phyloP scores from a whole-genome alignment of 768 basidiomycete genomes.

The Imleria badia region DNA sequence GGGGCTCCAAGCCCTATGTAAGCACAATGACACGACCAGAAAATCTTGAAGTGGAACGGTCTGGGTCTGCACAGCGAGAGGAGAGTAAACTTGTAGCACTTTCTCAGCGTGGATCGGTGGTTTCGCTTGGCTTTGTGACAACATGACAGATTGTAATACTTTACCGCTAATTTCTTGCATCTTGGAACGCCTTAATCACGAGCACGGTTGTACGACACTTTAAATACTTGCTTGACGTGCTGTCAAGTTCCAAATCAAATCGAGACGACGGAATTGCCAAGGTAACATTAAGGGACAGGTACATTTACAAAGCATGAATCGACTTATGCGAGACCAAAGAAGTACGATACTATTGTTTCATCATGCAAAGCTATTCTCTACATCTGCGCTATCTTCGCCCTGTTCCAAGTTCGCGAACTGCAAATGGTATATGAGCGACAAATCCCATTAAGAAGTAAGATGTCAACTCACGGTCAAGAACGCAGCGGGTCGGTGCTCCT shows the following conservation, averaged over 20 bases:
- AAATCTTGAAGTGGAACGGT: slow-evolving; percentile 6
- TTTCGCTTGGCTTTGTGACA: slow-evolving; percentile 51
- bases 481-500: slow-evolving; percentile 90
- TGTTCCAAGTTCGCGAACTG: slow-evolving; percentile 90
- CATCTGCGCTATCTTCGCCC: slow-evolving; percentile 92
- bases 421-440: background rate
- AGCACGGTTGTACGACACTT: background rate
- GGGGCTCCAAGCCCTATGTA: slow-evolving; percentile 51
- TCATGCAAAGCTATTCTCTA: slow-evolving; percentile 92
- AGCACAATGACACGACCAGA: slow-evolving; percentile 14
- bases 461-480: slow-evolving; percentile 76
- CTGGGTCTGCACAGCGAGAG: slow-evolving; percentile 9
- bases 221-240: background rate
- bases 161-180: slow-evolving; percentile 16
- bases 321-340: background rate
- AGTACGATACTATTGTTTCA: slow-evolving; percentile 23
- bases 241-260: background rate
- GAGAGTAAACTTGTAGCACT: slow-evolving; percentile 31
- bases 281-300: background rate
- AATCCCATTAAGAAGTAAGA: background rate
- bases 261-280: background rate
- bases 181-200: background rate
- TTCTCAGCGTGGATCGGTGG: slow-evolving; percentile 51
- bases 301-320: slow-evolving; percentile 16
- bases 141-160: slow-evolving; percentile 34